Base-by-base conservation (phyloP, 2,329 filamentous ascomycete species). In the Epichloe amarillans region DNA sequence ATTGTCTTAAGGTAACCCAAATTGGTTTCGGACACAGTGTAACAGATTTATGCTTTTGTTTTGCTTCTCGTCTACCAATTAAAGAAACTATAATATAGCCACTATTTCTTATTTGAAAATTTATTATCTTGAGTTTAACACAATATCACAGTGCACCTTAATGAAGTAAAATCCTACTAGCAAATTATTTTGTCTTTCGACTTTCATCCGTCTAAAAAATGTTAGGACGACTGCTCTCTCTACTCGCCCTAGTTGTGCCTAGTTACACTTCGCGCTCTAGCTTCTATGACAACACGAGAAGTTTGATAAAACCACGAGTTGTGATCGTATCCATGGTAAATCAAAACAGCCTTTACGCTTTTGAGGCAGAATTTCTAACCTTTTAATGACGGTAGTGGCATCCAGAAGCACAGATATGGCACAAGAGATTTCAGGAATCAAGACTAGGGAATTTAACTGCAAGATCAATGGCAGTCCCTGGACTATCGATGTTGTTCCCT, bases 401-500 rank as follows among this genome's bases (percentile, higher is more conserved):
- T 3, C 77, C 78, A 0, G 82, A 85, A 66, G 79, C 75, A 8
- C 66, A 76, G 35, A 68, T 76, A 37, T 88, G 81, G 82, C 79
- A 80, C 61, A 61, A 68, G 11, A 77, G 77, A 40, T 66, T 77
- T 38, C 61, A 69, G 0, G 57, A 55, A 14, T 66, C 68, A 35
- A 67, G 67, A 1, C 64, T 77, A 52, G 83, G 70, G 55, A 68
- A 82, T 59, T 67, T 86, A 17, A 65, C 77, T 0, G 75, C 74
- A 1, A 66, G 72, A 39, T 79, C 80, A 54, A 69, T 84, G 57
- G 72, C 77, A 3, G 62, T 81, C 1, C 75, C 80, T 0, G 83
- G 83, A 1, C 69, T 85, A 11, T 85, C 81, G 0, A 80, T 82
- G 59, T 64, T 83, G 2, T 86, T 76, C 60, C 83, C 83, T 0